Percentiles rank a stretch among this genome's conserved stretches.
Evolutionary conservation across 2,329 filamentous ascomycete species (phyloP).

Genomic region (Diplodia sapinea): DNA sequence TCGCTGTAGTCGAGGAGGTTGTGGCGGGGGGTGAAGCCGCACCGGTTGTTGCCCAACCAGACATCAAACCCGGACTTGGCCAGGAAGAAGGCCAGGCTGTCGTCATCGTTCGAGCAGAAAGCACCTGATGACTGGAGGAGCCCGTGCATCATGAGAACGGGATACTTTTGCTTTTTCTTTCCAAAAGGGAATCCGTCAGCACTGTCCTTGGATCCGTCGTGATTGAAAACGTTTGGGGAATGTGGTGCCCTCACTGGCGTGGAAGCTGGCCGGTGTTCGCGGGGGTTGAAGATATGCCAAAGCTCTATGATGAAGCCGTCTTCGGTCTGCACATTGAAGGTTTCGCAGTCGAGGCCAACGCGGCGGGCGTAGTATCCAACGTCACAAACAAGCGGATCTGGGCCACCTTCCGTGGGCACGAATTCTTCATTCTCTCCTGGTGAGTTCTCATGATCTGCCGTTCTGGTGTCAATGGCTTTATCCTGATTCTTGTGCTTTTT

Average conservation of each 20-base stretch:
- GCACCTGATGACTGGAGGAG: constrained; percentile 86
- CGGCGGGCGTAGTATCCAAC: constrained; percentile 84
- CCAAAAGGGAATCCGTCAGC: constrained; percentile 38
- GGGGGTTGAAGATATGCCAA: constrained; percentile 88
- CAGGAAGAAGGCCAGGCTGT: constrained; percentile 88
- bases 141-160: constrained; percentile 85
- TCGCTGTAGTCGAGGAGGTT: constrained; percentile 72
- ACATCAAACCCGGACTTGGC: constrained; percentile 93
- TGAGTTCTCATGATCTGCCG: constrained; percentile 35
- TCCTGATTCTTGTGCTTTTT: constrained; percentile 47
- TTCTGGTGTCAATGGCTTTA: constrained; percentile 46
- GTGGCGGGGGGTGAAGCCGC: constrained; percentile 82
- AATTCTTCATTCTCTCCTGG: constrained; percentile 60
- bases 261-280: constrained; percentile 65
- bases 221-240: constrained; percentile 67
- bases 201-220: background rate
- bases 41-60: constrained; percentile 93
- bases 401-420: constrained; percentile 77
- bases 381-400: constrained; percentile 78
- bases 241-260: constrained; percentile 59
- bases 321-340: constrained; percentile 85
- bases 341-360: constrained; percentile 85
- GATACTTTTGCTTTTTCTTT: constrained; percentile 75
- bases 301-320: constrained; percentile 90
- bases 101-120: constrained; percentile 88